Evolutionary conservation across 2,329 filamentous ascomycete genomes (phyloP).

Genomic region (Penicillium sp.): DNA sequence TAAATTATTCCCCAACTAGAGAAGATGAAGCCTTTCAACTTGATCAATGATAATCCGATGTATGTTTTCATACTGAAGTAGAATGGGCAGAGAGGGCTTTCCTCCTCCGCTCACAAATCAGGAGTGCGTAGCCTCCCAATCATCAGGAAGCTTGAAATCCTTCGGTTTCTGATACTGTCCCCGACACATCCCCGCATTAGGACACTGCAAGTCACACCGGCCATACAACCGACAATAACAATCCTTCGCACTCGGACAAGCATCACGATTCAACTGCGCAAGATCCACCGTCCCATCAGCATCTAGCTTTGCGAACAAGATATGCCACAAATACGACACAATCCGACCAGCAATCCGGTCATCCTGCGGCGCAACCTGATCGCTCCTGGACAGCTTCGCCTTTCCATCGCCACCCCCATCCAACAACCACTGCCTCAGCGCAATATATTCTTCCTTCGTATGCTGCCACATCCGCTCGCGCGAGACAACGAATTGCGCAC

Average conservation of each 20-base stretch:
- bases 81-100: background rate
- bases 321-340: slow-evolving; percentile 53
- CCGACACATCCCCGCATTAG: slow-evolving; percentile 34
- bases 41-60: background rate
- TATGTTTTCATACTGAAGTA: background rate
- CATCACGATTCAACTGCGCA: slow-evolving; percentile 37
- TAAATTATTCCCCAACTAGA: background rate
- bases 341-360: slow-evolving; percentile 50
- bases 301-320: slow-evolving; percentile 45
- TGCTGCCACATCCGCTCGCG: slow-evolving; percentile 52
- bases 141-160: slow-evolving; percentile 39
- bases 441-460: slow-evolving; percentile 53
- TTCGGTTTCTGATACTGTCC: slow-evolving; percentile 45
- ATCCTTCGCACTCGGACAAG: slow-evolving; percentile 42
- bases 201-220: slow-evolving; percentile 40
- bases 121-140: slow-evolving; percentile 36
- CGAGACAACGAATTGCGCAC: slow-evolving; percentile 58
- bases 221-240: slow-evolving; percentile 51
- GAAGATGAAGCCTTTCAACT: background rate
- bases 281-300: slow-evolving; percentile 33
- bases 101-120: slow-evolving; percentile 6
- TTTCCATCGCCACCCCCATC: slow-evolving; percentile 32
- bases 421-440: slow-evolving; percentile 57
- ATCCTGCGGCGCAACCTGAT: slow-evolving; percentile 41
- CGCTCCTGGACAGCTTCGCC: slow-evolving; percentile 3